Evolutionary conservation across 164 flowering plant genomes (phyloP), one percentile per base, ranked within the genome.

Genomic region (Malania oleifera): DNA sequence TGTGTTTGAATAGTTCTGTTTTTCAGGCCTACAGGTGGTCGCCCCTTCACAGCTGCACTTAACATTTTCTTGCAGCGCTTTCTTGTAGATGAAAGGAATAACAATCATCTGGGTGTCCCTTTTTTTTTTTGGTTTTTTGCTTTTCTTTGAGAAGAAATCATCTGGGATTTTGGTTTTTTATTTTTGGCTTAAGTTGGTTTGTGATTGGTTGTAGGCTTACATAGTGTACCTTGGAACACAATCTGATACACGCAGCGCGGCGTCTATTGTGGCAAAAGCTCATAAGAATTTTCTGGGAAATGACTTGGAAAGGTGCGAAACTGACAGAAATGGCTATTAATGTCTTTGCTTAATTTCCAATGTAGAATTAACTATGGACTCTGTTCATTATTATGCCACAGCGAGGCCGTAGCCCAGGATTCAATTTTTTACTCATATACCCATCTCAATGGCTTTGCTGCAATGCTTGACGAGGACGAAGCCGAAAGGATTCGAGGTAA

Each of bases 211-310:
- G 53, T 74, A 83, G 95, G 68, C 91, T 22, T 85, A 76, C 65
- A 71, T 87, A 14, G 95, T 87, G 51, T 85, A 85, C 69, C 51
- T 87, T 59, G 95, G 91, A 60, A 75, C 61, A n/a, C 85, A 82
- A 60, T n/a, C n/a, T n/a, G n/a, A n/a, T n/a, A 66, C 84, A 1
- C 82, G 77, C 60, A 79, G 70, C 4, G 1, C 13, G 9, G 47
- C 75, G 0, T 37, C 61, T 1, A 19, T 40, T 11, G 82, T 66
- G 0, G 75, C 67, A 2, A 41, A 67, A 5, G 70, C 79, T 31
- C 92, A 86, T 74, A 66, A 80, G 56, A 62, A 71, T 15, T 65
- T 86, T 28, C 73, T 86, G 27, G 78, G 71, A 29, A 70, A 82
- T 29, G 63, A 44, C 63, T 50, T 80, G 54, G 82, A 80, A 61